A percentile compares a stretch with the other conserved stretches of the same genome.
Evolutionary conservation across 495 filamentous ascomycete species (phyloP).

Genomic region (Tirmania nivea): DNA sequence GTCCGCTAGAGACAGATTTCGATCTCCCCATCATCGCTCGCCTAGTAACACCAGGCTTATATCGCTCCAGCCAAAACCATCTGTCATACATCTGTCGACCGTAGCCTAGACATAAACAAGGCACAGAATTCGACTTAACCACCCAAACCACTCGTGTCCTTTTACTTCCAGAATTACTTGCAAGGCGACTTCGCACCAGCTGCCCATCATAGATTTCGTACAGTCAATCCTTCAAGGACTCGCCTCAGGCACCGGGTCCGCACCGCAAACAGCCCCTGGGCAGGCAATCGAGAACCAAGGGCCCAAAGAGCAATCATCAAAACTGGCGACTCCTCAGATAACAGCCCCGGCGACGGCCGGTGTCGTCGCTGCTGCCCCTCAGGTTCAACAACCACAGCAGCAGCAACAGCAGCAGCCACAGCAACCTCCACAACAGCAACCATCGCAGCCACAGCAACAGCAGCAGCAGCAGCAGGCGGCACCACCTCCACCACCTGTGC

Average conservation of each 20-base stretch:
- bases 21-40: too few species aligned
- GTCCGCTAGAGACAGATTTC: too few species aligned
- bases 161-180: too few species aligned
- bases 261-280: background rate
- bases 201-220: background rate
- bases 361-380: background rate
- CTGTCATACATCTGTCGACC: too few species aligned
- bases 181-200: too few species aligned
- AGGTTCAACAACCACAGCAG: background rate
- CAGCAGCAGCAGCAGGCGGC: background rate
- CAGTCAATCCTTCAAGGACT: background rate
- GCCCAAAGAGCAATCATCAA: background rate
- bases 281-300: background rate
- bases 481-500: constrained; percentile 1
- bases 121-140: too few species aligned
- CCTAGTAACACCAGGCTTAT: too few species aligned
- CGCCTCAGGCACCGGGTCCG: background rate
- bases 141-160: too few species aligned
- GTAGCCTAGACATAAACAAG: too few species aligned
- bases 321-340: background rate
- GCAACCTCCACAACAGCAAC: background rate
- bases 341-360: background rate
- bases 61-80: too few species aligned
- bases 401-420: background rate
- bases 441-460: background rate